Evolutionary conservation across 176 grass and related monocot species (phyloP), one percentile per base, ranked within the genome.

Genomic region (Carex parvula): DNA sequence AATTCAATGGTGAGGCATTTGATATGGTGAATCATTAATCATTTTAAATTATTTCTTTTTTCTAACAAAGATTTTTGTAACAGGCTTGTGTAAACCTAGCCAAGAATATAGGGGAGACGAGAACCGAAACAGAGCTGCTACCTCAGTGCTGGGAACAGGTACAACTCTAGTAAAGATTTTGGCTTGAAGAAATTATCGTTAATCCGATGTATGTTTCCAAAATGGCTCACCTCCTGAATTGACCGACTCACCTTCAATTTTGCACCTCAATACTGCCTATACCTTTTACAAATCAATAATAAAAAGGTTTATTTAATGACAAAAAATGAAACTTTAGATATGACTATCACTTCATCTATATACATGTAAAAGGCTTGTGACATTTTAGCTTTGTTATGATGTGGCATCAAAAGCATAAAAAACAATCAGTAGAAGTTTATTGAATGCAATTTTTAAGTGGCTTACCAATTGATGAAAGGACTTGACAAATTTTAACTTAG

Each of bases 91-190:
- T 98, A 54, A 94, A 84, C 83, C 87, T 98, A 81, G 92, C 95
- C 84, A 91, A 88, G 85, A 93, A 94, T 83, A 84, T 98, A 59
- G 92, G 95, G 83, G 89, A 98, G 86, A 95, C 95, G 95, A 95
- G 95, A 87, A 98, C 92, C 35, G 95, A 98, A 91, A 94, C 95
- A 79, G 95, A 95, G 85, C 83, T 95, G 52, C 92, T 98, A 88
- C 92, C 95, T 79, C 95, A 98, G 81, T 98, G 95, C 75, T 98
- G 95, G 95, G 95, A 98, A 87, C 95, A 98, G 89, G 95, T 98
- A 86, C 33, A 60, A 80, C 16, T 42, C 57, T 81, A 63, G 59
- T 57, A 63, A 60, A 62, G 6, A 63, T 41, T 63, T 81, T 62
- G 55, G 56, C 57, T 42, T 81, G n/a, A 63, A 61, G 41, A 10